Evolutionary conservation across 2,329 filamentous ascomycete genomes (phyloP).

Genomic region (Coniella lustricola): DNA sequence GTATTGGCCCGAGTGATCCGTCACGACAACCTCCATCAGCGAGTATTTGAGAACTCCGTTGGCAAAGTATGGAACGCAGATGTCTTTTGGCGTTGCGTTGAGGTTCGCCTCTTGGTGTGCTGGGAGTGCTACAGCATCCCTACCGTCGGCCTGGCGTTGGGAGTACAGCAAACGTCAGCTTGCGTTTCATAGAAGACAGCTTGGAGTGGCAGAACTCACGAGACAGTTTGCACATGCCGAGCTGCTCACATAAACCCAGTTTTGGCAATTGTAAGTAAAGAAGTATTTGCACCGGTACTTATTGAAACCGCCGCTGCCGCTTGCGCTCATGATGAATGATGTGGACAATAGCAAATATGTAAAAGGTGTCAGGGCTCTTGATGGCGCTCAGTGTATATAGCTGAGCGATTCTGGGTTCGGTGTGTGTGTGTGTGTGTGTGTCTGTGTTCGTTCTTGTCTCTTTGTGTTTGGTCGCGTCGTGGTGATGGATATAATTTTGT

Average conservation of each 20-base stretch:
- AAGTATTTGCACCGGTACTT: conserved; percentile 47
- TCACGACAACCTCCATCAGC: conserved; percentile 38
- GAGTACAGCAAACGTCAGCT: neutral
- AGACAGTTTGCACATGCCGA: conserved; percentile 38
- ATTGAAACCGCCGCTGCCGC: conserved; percentile 36
- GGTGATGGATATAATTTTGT: too few relatives aligned
- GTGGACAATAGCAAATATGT: neutral
- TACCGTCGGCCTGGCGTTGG: conserved; percentile 37
- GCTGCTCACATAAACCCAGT: conserved; percentile 44
- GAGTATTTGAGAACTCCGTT: conserved; percentile 41
- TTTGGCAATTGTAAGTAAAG: conserved; percentile 38
- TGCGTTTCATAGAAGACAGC: neutral
- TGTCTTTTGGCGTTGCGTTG: conserved; percentile 29
- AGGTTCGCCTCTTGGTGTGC: conserved; percentile 21
- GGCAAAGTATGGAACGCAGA: conserved; percentile 38
- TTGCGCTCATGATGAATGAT: conserved; percentile 24
- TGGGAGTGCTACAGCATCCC: conserved; percentile 34
- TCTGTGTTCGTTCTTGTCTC: neutral
- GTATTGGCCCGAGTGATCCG: conserved; percentile 29
- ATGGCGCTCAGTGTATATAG: neutral
- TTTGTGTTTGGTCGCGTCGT: too few relatives aligned
- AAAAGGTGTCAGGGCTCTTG: neutral
- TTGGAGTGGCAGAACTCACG: conserved; percentile 25
- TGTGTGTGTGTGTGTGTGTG: too few relatives aligned
- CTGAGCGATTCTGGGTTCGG: too few relatives aligned